Base-by-base conservation (phyloP, 164 flowering plant species). In the Vitis riparia region DNA sequence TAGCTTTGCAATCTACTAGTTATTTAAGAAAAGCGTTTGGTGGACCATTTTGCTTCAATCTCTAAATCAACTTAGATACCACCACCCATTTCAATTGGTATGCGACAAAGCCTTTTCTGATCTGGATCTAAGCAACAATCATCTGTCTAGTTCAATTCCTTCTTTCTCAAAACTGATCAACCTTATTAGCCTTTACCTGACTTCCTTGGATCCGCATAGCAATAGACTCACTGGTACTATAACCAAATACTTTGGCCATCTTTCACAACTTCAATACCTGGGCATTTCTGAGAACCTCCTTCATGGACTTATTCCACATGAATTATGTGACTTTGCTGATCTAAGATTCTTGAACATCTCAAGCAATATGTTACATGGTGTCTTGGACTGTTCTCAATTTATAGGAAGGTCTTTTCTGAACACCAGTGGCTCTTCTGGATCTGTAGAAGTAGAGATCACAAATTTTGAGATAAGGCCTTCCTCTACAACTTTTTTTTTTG, bases 231-330 rank as follows among this genome's bases (percentile, higher is more conserved):
- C 66, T 32, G 37, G 37, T 5, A 32, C 1, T 32, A 32, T 32
- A 32, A 32, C 37, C 37, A 32, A 32, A 32, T 32, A 32, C 37
- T 32, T 32, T 2, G 2, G 37, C 1, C 37, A 17, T 17, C 17
- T 17, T 32, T 32, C 59, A 11, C 72, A 69, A 59, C 72, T 17
- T 17, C 58, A 23, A n/a, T 69, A 69, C 65, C 63, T 69, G 47
- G 72, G 60, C 51, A 48, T 69, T 27, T 69, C 72, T 16, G 51
- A 69, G 51, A 69, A 69, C 51, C 52, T 61, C 12, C 32, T 69
- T 11, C 59, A 62, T 9, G 72, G 72, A 65, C 59, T 1, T 8
- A 52, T 69, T 29, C 66, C 65, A 69, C 50, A 10, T 1, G 72
- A 61, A n/a, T 15, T 69, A 17, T 69, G 72, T 23, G 23, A 17